Percentiles rank a stretch among this genome's conserved stretches.
Conservation (phyloP, 305 asterid genomes). For the Fraxinus nigra region DNA sequence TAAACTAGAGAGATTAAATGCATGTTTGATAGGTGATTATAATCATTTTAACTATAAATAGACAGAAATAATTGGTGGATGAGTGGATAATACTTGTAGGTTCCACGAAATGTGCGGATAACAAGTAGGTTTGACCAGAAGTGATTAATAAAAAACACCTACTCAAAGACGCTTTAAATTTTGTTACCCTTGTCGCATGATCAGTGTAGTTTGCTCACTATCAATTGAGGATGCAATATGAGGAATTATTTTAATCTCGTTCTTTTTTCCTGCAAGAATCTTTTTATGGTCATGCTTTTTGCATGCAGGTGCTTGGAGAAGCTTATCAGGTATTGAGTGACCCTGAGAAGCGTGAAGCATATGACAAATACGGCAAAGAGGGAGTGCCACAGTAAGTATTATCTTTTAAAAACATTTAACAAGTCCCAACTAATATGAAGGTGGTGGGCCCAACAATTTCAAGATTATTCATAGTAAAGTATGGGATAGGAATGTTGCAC, state of each 20-base stretch:
- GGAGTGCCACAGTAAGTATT: constrained; percentile 57
- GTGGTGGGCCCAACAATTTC: not conserved
- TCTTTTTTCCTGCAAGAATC: not conserved
- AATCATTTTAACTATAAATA: not conserved
- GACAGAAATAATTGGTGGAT: not conserved
- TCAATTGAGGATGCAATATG: not conserved
- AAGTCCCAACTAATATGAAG: not conserved
- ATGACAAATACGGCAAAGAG: constrained; percentile 63
- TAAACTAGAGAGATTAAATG: not conserved
- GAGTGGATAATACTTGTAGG: not conserved
- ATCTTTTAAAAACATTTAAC: not conserved
- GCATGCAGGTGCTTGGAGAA: constrained; percentile 71
- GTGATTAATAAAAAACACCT: not conserved
- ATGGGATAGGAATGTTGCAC: not conserved
- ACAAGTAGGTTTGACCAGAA: not conserved
- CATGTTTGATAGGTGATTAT: not conserved
- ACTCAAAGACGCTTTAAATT: not conserved
- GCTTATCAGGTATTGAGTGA: constrained; percentile 87
- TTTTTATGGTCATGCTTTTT: not conserved
- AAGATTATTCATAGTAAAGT: not conserved
- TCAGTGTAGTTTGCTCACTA: not conserved
- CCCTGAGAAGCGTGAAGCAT: constrained; percentile 65
- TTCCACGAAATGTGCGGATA: not conserved
- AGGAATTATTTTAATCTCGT: not conserved
- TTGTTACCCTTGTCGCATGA: not conserved